Base-by-base conservation (phyloP, 2,329 filamentous ascomycete species). In the Sordariomycetes sp. region DNA sequence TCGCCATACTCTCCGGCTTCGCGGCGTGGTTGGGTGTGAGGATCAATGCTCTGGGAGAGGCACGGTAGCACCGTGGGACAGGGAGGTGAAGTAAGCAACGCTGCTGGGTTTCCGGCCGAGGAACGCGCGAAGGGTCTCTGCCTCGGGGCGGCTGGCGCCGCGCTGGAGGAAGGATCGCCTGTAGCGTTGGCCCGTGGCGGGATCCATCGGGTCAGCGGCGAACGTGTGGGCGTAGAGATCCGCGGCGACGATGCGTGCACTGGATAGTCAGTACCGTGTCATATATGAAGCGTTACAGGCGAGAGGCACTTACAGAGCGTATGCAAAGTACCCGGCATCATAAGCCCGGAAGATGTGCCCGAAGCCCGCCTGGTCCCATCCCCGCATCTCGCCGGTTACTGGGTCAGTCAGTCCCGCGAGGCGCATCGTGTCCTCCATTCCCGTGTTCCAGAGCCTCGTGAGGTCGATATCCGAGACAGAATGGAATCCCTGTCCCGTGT, bases 301-400 rank as follows among this genome's bases (percentile, higher is more conserved):
- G 8, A 25, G 10, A 28, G 32, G 3, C 10, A 46, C 58, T 28
- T 51, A 61, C 60, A 56, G 53, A 3, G 51, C 55, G 28, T 61
- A 61, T 16, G 52, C 58, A 48, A 58, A 59, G 55, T 59, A 61
- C 3, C 55, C 60, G 12, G 54, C 54, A 37, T 61, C 60, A 28
- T 57, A 57, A 32, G 55, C 56, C 6, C 56, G 52, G 22, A 61
- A 53, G 7, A 61, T 55, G 55, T 61, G 60, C 1, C 55, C 50
- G 43, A 59, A 59, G 3, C 24, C 28, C 14, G 58, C 58, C 52
- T 59, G 22, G 37, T 53, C 32, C 35, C 32, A 18, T 34, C 43
- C 48, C 2, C 18, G 20, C 28, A 46, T 48, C 6, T 57, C 46
- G 46, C 55, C 55, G 46, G 28, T 28, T 2, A 7, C 14, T 11